These are phyloP conservation scores for Leishmania martiniquensis DNA, from an alignment of 208 protist genomes.

Conservation along the genomic window DNA sequence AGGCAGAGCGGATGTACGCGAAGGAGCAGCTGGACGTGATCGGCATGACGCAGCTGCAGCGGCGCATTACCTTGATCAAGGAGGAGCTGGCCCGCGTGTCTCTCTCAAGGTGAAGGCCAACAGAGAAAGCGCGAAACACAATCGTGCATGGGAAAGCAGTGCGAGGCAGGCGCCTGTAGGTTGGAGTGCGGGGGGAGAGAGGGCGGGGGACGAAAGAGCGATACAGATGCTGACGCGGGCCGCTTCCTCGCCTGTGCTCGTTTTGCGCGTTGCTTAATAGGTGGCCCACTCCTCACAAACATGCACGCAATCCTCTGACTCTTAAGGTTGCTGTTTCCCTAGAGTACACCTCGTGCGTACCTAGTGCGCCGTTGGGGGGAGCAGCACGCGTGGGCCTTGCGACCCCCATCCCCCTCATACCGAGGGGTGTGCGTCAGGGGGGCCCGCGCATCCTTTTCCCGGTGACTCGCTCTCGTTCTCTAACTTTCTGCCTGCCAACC, in stretches of 20 bases:
- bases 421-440: background rate
- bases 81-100: constrained; percentile 30
- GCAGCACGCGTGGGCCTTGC: no score
- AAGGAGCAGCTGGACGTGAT: constrained; percentile 37
- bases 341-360: no score
- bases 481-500: no score
- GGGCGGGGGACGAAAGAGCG: no score
- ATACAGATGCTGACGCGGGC: no score
- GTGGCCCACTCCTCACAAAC: background rate
- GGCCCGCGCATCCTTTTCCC: constrained; percentile 1
- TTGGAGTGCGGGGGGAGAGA: no score
- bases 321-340: no score
- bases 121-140: background rate
- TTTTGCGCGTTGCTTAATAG: background rate
- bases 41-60: constrained; percentile 38
- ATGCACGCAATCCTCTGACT: background rate
- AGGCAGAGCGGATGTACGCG: constrained; percentile 43
- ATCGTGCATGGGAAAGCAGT: background rate
- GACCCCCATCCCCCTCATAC: no score
- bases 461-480: background rate
- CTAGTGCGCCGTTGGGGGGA: no score
- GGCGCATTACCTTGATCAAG: constrained; percentile 33
- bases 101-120: constrained; percentile 22
- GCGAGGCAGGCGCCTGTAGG: no score
- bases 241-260: background rate